A percentile compares a stretch with the other conserved stretches of the same genome.
These are phyloP conservation scores for Lumnitzera littorea DNA, from an alignment of 345 rosid genomes.

Conservation along the genomic window DNA sequence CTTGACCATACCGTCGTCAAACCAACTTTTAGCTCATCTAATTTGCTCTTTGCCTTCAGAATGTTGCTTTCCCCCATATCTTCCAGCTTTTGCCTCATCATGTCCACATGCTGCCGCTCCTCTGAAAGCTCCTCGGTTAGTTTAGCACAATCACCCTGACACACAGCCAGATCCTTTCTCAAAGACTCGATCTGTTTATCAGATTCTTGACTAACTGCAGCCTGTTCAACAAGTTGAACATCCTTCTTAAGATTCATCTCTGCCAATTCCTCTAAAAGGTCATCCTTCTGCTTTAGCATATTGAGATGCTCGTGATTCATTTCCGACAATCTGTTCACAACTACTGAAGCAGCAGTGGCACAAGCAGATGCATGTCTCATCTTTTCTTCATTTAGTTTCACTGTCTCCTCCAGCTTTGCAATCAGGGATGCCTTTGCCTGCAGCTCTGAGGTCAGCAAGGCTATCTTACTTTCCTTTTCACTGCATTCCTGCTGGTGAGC, in stretches of 20 bases:
- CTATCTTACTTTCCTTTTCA: constrained; percentile 62
- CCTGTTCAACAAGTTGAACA: constrained; percentile 30
- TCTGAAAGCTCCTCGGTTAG: constrained; percentile 38
- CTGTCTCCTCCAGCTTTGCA: constrained; percentile 42
- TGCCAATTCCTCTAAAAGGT: constrained; percentile 32
- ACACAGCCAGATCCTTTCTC: constrained; percentile 32
- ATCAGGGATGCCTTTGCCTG: constrained; percentile 33
- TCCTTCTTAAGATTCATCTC: constrained; percentile 35
- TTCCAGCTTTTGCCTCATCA: constrained; percentile 46
- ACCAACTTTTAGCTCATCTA: constrained; percentile 54
- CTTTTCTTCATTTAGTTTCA: constrained; percentile 43
- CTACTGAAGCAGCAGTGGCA: constrained; percentile 74
- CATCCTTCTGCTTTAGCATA: constrained; percentile 43
- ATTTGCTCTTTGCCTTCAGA: constrained; percentile 43
- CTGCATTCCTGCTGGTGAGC: constrained; percentile 74
- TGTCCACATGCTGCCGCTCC: constrained; percentile 39
- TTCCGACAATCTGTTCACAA: constrained; percentile 67
- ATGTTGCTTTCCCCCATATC: constrained; percentile 51
- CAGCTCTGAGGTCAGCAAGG: constrained; percentile 48
- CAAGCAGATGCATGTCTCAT: constrained; percentile 42
- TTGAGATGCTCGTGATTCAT: constrained; percentile 24
- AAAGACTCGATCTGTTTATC: constrained; percentile 37
- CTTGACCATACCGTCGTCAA: constrained; percentile 52
- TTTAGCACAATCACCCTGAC: constrained; percentile 35
- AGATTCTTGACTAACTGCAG: constrained; percentile 24